phyloP scores from a whole-genome alignment of 768 basidiomycete species.

The Naganishia onofrii region DNA sequence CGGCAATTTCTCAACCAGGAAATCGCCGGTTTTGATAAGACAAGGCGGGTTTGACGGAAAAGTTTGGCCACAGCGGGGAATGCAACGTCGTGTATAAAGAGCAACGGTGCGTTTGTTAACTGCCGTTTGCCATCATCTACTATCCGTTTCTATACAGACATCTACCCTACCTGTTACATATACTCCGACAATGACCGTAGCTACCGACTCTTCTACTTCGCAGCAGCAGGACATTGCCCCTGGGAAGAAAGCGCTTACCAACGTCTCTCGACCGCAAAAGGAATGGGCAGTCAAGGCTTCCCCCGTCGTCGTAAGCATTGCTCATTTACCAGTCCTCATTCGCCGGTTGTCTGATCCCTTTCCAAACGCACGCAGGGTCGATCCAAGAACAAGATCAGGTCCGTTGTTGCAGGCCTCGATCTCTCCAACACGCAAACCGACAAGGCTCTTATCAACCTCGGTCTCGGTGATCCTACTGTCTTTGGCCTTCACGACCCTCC shows the following conservation, averaged over 20 bases:
- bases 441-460: conserved; percentile 53
- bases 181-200: conserved; percentile 9
- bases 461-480: conserved; percentile 51
- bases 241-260: neutral
- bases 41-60: conserved; percentile 22
- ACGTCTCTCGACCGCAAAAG: conserved; percentile 4
- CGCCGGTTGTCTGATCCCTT: neutral
- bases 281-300: conserved; percentile 44
- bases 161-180: neutral
- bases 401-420: conserved; percentile 43
- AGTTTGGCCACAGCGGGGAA: conserved; percentile 24
- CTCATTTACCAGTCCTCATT: neutral
- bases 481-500: conserved; percentile 50
- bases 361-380: conserved; percentile 32
- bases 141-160: neutral
- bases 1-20: neutral
- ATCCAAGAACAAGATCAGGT: conserved; percentile 48
- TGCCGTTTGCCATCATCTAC: neutral
- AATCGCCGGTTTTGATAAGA: conserved; percentile 13
- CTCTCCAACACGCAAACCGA: conserved; percentile 35
- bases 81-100: neutral
- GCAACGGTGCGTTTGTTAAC: neutral
- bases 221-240: neutral
- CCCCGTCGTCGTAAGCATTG: conserved; percentile 42
- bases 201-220: neutral